Conservation (phyloP, 2,329 filamentous ascomycete species). For the Leptographium procerum region DNA sequence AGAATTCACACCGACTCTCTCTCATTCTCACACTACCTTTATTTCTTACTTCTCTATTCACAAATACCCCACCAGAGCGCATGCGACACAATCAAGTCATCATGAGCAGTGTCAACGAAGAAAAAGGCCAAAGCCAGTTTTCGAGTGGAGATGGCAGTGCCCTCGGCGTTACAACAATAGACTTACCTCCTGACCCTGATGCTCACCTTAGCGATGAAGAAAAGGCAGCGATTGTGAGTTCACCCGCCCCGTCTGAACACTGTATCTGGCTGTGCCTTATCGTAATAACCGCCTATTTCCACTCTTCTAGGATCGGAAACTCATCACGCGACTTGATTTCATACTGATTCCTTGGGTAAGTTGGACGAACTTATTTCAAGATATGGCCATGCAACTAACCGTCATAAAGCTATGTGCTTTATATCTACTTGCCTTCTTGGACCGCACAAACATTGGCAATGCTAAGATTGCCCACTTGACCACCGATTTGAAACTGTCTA, state of each 20-base stretch:
- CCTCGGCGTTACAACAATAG: not conserved
- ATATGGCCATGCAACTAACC: not conserved
- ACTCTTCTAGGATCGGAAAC: slow-evolving; percentile 18
- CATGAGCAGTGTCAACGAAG: slow-evolving; percentile 11
- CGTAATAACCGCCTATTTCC: not conserved
- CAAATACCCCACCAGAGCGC: not conserved
- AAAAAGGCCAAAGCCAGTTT: slow-evolving; percentile 10
- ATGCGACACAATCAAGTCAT: not conserved
- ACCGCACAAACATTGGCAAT: slow-evolving; percentile 67
- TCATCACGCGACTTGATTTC: slow-evolving; percentile 20
- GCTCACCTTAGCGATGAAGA: slow-evolving; percentile 19
- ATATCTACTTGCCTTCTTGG: slow-evolving; percentile 64
- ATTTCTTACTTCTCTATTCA: not conserved
- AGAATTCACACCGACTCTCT: too few species aligned
- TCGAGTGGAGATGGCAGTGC: slow-evolving; percentile 1
- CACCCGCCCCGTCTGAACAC: not conserved
- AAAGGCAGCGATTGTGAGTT: slow-evolving; percentile 18
- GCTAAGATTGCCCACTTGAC: slow-evolving; percentile 47
- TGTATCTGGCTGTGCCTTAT: not conserved
- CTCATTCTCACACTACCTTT: not conserved
- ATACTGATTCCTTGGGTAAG: slow-evolving; percentile 26
- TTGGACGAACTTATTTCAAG: not conserved
- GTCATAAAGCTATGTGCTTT: slow-evolving; percentile 47
- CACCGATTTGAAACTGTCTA: slow-evolving; percentile 48
- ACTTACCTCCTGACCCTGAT: slow-evolving; percentile 21